These are phyloP conservation scores for Claviceps pusilla DNA, from an alignment of 2,329 filamentous ascomycete species.

Conservation along the genomic window DNA sequence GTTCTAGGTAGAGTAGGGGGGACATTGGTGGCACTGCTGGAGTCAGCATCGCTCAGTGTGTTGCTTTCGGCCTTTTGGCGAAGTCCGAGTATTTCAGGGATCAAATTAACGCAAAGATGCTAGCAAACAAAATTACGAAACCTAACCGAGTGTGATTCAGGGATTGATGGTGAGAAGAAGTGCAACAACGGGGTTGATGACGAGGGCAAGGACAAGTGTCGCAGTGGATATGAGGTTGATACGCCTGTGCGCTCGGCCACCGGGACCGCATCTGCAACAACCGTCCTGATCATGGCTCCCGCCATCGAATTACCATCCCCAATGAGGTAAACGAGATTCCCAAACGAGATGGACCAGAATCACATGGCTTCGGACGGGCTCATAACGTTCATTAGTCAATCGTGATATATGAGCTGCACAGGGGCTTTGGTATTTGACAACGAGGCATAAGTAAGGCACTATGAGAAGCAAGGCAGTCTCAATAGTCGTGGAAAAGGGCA, in stretches of 20 bases:
- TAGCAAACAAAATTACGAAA: conserved; percentile 15
- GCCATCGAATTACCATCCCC: conserved; percentile 26
- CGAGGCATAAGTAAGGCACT: conserved; percentile 13
- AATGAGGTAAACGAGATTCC: conserved; percentile 21
- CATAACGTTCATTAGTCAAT: no score
- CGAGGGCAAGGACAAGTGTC: conserved; percentile 23
- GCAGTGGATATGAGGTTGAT: conserved; percentile 24
- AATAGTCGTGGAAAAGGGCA: no score
- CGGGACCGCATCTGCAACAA: conserved; percentile 28
- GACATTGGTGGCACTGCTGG: neutral
- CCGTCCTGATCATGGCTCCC: conserved; percentile 30
- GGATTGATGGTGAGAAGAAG: conserved; percentile 22
- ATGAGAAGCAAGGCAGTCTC: conserved; percentile 15
- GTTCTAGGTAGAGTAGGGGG: conserved; percentile 1
- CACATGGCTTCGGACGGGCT: conserved; percentile 8
- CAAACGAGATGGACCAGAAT: conserved; percentile 22
- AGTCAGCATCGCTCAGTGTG: conserved; percentile 4
- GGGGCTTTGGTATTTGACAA: neutral
- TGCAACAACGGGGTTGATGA: conserved; percentile 26
- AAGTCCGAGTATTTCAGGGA: conserved; percentile 30
- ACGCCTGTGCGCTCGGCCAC: conserved; percentile 22
- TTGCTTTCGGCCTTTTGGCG: conserved; percentile 15
- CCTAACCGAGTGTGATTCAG: conserved; percentile 26
- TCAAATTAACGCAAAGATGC: conserved; percentile 16
- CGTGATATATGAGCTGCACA: neutral